phyloP scores from a whole-genome alignment of 805 yeast genomes.

The Saturnispora quitensis region DNA sequence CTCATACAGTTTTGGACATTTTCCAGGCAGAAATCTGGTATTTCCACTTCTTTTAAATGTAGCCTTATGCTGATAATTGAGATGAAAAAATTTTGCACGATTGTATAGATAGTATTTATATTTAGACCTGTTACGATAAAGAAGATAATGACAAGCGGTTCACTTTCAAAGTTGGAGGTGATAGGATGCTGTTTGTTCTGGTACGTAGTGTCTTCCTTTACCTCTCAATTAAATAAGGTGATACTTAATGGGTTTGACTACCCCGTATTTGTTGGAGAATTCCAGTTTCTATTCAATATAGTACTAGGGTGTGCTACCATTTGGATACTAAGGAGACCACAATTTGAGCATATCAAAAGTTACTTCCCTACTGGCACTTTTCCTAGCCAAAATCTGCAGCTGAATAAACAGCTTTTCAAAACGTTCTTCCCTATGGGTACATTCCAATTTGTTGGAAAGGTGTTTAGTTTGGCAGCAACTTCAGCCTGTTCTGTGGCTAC shows the following conservation, averaged over 20 bases:
- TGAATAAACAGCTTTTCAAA: slow-evolving; percentile 34
- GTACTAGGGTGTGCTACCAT: slow-evolving; percentile 17
- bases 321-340: slow-evolving; percentile 9
- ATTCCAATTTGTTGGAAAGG: slow-evolving; percentile 58
- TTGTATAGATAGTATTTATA: not conserved
- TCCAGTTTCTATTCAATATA: slow-evolving; percentile 49
- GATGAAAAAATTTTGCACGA: not conserved
- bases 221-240: slow-evolving; percentile 54
- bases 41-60: too few species aligned
- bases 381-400: slow-evolving; percentile 28
- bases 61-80: not conserved
- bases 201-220: slow-evolving; percentile 54
- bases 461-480: slow-evolving; percentile 54
- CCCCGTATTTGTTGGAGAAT: slow-evolving; percentile 58
- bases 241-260: slow-evolving; percentile 47
- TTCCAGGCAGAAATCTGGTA: too few species aligned
- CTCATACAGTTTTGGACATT: too few species aligned
- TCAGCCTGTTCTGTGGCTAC: slow-evolving; percentile 59
- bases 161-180: slow-evolving; percentile 1
- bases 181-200: slow-evolving; percentile 30
- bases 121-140: not conserved
- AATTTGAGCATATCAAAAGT: slow-evolving; percentile 1
- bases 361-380: slow-evolving; percentile 48
- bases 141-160: not conserved
- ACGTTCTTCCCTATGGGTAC: slow-evolving; percentile 55